phyloP scores from a whole-genome alignment of 2,329 filamentous ascomycete genomes.

The Emericellopsis cladophorae region DNA sequence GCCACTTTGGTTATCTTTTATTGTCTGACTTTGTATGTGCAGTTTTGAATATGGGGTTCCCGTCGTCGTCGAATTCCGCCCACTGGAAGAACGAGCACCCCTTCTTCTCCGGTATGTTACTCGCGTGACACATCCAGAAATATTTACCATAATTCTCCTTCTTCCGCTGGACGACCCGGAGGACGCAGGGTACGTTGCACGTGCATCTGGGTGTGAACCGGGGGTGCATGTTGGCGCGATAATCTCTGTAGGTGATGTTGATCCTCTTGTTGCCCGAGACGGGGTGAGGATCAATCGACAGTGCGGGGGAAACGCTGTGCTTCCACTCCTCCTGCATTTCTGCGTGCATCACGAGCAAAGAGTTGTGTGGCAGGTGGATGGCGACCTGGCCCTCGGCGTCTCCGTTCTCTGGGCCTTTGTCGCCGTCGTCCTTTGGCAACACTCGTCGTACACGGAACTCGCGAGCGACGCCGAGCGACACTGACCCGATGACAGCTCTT shows the following conservation, averaged over 20 bases:
- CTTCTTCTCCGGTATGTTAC: constrained; percentile 54
- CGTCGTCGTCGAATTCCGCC: constrained; percentile 79
- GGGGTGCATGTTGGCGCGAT: constrained; percentile 66
- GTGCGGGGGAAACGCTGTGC: constrained; percentile 66
- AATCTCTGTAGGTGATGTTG: constrained; percentile 89
- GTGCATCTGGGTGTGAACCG: constrained; percentile 64
- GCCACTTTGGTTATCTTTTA: too few relatives aligned
- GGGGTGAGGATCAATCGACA: constrained; percentile 73
- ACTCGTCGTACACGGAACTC: constrained; percentile 82
- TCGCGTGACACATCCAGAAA: constrained; percentile 87
- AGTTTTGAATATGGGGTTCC: constrained; percentile 41
- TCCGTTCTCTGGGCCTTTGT: constrained; percentile 26
- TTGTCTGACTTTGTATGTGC: too few relatives aligned
- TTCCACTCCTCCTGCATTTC: constrained; percentile 99
- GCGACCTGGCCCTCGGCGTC: constrained; percentile 76
- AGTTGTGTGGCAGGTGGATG: constrained; percentile 91
- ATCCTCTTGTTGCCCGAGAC: constrained; percentile 69
- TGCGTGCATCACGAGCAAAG: constrained; percentile 87
- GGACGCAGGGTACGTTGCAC: constrained; percentile 54
- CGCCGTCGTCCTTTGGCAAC: constrained; percentile 42
- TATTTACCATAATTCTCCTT: constrained; percentile 67
- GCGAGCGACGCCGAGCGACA: constrained; percentile 83
- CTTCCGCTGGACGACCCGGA: constrained; percentile 72
- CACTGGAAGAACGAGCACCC: constrained; percentile 73
- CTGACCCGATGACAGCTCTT: constrained; percentile 73